Evolutionary conservation across 352 stramenopile species (phyloP).

Genomic region (Phytophthora colocasiae): DNA sequence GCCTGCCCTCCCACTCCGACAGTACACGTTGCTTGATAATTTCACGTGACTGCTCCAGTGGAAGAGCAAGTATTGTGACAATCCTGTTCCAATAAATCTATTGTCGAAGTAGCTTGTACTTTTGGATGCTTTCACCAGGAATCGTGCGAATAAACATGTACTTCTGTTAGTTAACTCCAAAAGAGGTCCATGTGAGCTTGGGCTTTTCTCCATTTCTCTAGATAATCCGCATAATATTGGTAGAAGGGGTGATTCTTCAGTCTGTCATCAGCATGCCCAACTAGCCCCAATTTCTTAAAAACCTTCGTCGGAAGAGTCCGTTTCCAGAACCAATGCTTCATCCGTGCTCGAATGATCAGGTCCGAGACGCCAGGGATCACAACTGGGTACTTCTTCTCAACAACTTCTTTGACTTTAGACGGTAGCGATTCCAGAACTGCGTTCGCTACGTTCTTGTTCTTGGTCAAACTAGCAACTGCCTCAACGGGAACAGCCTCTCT

Average conservation of each 20-base stretch:
- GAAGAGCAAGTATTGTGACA: not conserved
- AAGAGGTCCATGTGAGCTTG: not conserved
- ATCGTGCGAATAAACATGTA: too few relatives aligned
- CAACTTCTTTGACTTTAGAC: not conserved
- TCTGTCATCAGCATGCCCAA: not conserved
- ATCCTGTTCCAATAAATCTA: not conserved
- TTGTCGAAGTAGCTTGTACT: too few relatives aligned
- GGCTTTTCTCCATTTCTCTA: not conserved
- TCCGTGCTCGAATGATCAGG: not conserved
- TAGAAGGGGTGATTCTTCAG: not conserved
- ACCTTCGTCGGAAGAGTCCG: not conserved
- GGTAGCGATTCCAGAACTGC: not conserved
- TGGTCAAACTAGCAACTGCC: not conserved
- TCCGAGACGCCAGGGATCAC: conserved; percentile 1
- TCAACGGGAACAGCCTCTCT: not conserved
- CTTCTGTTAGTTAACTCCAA: too few relatives aligned
- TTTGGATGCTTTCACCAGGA: too few relatives aligned
- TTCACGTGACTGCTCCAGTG: not conserved
- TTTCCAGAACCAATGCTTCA: not conserved
- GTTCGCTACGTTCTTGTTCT: not conserved
- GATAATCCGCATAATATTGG: not conserved
- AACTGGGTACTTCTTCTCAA: conserved; percentile 7
- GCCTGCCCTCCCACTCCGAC: too few relatives aligned
- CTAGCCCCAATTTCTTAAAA: conserved; percentile 3
- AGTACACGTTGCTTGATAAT: too few relatives aligned